Base-by-base conservation (phyloP, 331 rosid species). In the Quercus tomentella region DNA sequence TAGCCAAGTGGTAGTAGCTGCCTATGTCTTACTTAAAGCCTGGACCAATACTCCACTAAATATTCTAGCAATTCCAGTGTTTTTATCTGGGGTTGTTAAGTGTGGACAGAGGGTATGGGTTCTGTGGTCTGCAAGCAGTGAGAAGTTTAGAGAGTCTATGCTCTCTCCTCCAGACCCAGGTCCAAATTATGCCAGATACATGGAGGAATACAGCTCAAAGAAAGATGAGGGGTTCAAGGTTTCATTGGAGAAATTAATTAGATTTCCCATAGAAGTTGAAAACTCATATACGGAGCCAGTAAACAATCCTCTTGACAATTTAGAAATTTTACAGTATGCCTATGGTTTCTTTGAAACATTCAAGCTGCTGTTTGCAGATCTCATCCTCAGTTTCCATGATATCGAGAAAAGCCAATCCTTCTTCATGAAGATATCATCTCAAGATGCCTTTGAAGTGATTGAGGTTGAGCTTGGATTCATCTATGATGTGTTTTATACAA, bases 61-160 rank as follows among this genome's bases (percentile, higher is more conserved):
- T 10, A 78, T 21, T 56, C 49, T 83, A 2, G 62, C 88, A 2
- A 10, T 89, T 72, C 91, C 83, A 1, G 4, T 85, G 26, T 21
- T 89, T 28, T 4, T 85, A 1, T 83, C 83, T 14, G 85, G 87
- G 20, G 60, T 87, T 11, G 71, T 84, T 85, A 89, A 89, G 62
- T 75, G 45, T 63, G 81, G 76, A 3, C 85, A 84, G 81, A 70
- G 86, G 60, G 82, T 73, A 61, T 82, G 88, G 88, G 80, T 41
- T 51, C 62, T 86, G 49, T 31, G 87, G 72, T 72, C 76, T 41
- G 88, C 85, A 12, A 86, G 85, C 25, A 79, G 70, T 54, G 65
- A 84, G 45, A 79, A 72, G 28, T 84, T 77, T 23, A 82, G 81
- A 54, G 85, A 88, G 57, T 77, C 81, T 10, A 43, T 86, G 63